Evolutionary conservation across 495 filamentous ascomycete genomes (phyloP).

Genomic region (Peziza echinospora): DNA sequence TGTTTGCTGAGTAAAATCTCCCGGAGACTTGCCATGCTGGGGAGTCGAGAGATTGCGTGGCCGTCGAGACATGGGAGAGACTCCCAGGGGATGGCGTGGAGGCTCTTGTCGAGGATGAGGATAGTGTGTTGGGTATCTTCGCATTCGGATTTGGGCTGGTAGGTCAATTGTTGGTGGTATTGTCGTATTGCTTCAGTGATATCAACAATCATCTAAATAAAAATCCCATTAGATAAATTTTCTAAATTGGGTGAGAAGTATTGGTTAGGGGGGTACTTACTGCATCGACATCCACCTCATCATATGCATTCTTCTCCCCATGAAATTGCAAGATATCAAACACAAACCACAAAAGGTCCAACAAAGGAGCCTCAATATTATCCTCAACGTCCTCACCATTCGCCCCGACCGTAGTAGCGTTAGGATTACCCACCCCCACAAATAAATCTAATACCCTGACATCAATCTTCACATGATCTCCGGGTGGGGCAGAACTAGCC

Average conservation of each 20-base stretch:
- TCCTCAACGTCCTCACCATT: constrained; percentile 31
- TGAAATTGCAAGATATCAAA: constrained; percentile 93
- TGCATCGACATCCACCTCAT: constrained; percentile 88
- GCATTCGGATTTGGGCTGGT: constrained; percentile 14
- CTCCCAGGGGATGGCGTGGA: constrained; percentile 90
- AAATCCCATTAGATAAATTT: constrained; percentile 3
- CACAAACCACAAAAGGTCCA: constrained; percentile 84
- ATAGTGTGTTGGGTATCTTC: constrained; percentile 49
- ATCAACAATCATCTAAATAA: constrained; percentile 45
- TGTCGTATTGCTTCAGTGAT: constrained; percentile 55
- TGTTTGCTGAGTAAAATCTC: constrained; percentile 35
- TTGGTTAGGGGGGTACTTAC: constrained; percentile 10
- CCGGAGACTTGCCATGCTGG: constrained; percentile 59
- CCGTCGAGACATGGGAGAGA: constrained; percentile 66
- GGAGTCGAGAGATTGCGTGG: constrained; percentile 63
- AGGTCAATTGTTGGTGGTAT: constrained; percentile 42
- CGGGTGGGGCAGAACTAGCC: constrained; percentile 19
- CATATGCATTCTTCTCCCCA: constrained; percentile 88
- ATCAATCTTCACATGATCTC: constrained; percentile 40
- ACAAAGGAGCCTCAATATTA: constrained; percentile 54
- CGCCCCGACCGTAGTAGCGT: constrained; percentile 10
- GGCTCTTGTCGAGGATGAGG: constrained; percentile 72
- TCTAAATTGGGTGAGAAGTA: too few relatives aligned
- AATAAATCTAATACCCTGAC: constrained; percentile 67
- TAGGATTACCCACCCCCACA: constrained; percentile 57